Evolutionary conservation across 2,329 filamentous ascomycete genomes (phyloP).

Genomic region (Pseudopithomyces maydicus): DNA sequence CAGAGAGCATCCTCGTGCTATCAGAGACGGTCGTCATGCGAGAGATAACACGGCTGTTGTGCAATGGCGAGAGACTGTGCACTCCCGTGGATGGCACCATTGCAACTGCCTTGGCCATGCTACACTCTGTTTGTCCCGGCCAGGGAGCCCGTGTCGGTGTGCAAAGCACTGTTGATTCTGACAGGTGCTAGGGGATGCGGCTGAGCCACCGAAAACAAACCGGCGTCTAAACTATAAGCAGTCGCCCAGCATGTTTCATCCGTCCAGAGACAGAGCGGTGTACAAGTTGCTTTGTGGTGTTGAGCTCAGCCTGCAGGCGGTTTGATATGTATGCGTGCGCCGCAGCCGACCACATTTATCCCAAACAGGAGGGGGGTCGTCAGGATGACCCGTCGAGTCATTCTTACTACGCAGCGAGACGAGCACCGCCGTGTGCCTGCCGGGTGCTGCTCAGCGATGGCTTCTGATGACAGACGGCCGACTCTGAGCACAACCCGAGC

Average conservation of each 20-base stretch:
- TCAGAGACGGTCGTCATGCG: conserved; percentile 18
- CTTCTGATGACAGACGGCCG: neutral
- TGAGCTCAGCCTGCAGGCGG: conserved; percentile 7
- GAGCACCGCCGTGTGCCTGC: neutral
- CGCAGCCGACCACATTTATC: neutral
- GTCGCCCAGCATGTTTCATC: conserved; percentile 4
- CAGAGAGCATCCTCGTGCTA: conserved; percentile 12
- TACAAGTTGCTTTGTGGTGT: conserved; percentile 12
- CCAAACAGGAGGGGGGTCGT: neutral
- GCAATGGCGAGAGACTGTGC: conserved; percentile 9
- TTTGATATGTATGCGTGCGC: conserved; percentile 8
- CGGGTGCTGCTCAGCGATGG: neutral
- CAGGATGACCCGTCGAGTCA: neutral
- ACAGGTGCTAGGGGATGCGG: conserved; percentile 1
- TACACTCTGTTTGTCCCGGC: neutral
- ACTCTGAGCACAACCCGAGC: no score
- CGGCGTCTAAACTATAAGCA: conserved; percentile 4
- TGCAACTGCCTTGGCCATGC: neutral
- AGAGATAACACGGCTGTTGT: conserved; percentile 35
- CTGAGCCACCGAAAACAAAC: neutral
- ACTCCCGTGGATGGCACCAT: neutral
- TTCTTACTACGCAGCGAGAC: neutral
- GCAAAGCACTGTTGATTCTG: neutral
- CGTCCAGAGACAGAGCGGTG: conserved; percentile 15
- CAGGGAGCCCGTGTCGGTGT: conserved; percentile 8